Evolutionary conservation across 495 filamentous ascomycete genomes (phyloP), one percentile per base, ranked within the genome.

Genomic region (Beverwykella pulmonaria): DNA sequence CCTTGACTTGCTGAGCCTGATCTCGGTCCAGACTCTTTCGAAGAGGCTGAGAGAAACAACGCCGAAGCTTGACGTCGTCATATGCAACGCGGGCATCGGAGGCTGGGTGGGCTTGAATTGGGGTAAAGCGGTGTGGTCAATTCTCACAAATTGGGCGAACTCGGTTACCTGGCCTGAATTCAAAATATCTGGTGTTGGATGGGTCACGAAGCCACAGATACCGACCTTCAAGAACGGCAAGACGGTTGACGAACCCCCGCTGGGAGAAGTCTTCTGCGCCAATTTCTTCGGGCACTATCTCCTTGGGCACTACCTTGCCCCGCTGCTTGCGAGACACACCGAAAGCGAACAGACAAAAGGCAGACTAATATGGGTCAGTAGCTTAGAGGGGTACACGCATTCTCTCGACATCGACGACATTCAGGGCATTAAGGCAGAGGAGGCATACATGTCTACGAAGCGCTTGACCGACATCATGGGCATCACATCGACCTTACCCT

Each of bases 221-320:
- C 62, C 54, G 27, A 46, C 54, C 49, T 30, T 19, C 7, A 30
- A 19, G 26, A 49, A 68, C 17, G 61, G 57, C 4, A 59, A 54
- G 20, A 41, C 59, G 52, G 26, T 15, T 0, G 65, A 77, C 5
- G 85, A 89, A 59, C 84, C 86, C 0, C 77, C 79, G 0, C 77
- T 98, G 0, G 95, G 92, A 2, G 79, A 88, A 55, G 84, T 97
- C 7, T 98, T 97, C 76, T 89, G 87, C 75, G 87, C 92, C 55
- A 98, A 98, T 73, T 84, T 96, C 29, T 96, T 98, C 73, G 94
- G 95, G 0, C 94, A 98, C 77, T 98, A 98, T 75, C 79, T 97
- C 67, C 88, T 98, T 20, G 84, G 84, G 19, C 93, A 96, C 74
- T 87, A 88, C 61, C 81, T 97, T 1, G 79, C 87, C 57, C 87